Conservation (phyloP, 768 basidiomycete genomes). For the Rhizopogon vulgaris region DNA sequence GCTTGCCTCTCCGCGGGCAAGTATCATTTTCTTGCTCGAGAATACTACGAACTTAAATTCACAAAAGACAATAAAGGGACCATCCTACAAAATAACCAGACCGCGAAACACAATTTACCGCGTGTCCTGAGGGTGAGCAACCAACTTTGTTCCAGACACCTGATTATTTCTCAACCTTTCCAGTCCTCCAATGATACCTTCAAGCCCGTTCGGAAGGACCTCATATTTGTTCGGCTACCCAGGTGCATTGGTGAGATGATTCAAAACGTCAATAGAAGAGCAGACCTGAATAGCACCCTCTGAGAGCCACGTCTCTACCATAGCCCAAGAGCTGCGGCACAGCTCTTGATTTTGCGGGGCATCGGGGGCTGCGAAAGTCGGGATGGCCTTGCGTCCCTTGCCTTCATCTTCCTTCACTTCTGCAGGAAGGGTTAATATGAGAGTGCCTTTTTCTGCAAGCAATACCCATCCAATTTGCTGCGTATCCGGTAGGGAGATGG, state of each 20-base stretch:
- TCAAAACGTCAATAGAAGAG: neutral
- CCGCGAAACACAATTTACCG: constrained; percentile 7
- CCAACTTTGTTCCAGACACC: constrained; percentile 39
- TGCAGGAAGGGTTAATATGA: constrained; percentile 22
- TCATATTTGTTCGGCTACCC: constrained; percentile 34
- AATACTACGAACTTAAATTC: no score
- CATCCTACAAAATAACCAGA: no score
- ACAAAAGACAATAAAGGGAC: no score
- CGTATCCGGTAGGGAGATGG: constrained; percentile 27
- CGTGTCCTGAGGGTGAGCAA: constrained; percentile 36
- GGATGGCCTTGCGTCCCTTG: constrained; percentile 13
- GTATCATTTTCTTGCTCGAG: no score
- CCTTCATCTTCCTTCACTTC: constrained; percentile 18
- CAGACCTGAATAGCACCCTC: constrained; percentile 20
- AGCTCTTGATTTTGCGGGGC: constrained; percentile 11
- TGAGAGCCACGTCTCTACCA: constrained; percentile 19
- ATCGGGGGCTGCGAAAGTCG: constrained; percentile 19
- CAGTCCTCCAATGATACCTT: constrained; percentile 31
- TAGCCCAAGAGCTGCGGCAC: constrained; percentile 12
- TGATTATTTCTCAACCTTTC: constrained; percentile 28
- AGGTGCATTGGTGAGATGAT: neutral
- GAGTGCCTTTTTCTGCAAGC: constrained; percentile 27
- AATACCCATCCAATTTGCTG: constrained; percentile 26
- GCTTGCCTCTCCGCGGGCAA: no score
- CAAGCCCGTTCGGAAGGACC: constrained; percentile 34